phyloP scores from a whole-genome alignment of 1,139 yeast species.

The Magnusiomyces paraingens region DNA sequence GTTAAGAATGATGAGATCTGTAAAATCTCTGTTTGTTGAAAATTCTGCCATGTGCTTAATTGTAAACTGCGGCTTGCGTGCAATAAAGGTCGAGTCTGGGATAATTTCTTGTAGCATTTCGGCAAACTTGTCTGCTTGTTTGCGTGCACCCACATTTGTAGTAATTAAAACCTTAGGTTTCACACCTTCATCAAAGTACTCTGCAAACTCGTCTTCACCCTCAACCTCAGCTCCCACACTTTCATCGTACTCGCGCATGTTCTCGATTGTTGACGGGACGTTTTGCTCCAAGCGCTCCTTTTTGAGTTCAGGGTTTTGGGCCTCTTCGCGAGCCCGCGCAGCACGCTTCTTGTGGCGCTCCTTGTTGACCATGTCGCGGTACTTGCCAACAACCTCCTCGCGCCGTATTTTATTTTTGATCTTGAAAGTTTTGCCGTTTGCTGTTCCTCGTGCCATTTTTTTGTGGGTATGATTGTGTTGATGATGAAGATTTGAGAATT shows the following conservation, averaged over 20 bases:
- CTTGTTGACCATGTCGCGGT: conserved; percentile 70
- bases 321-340: conserved; percentile 76
- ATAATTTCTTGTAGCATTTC: conserved; percentile 76
- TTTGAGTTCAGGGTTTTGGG: conserved; percentile 70
- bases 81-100: conserved; percentile 80
- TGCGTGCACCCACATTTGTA: conserved; percentile 79
- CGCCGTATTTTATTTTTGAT: conserved; percentile 61
- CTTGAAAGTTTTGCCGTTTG: conserved; percentile 12
- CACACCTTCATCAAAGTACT: conserved; percentile 51
- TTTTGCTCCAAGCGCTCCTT: conserved; percentile 74
- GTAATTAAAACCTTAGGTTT: conserved; percentile 83
- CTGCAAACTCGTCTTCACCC: conserved; percentile 73
- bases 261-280: conserved; percentile 82
- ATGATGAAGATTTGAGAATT: too few species aligned
- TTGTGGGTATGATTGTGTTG: too few species aligned
- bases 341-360: conserved; percentile 69
- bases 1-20: conserved; percentile 81
- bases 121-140: conserved; percentile 85
- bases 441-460: conserved; percentile 13
- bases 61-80: conserved; percentile 74
- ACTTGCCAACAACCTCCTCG: conserved; percentile 67
- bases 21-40: conserved; percentile 75
- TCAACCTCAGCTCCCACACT: conserved; percentile 69
- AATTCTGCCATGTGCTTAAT: conserved; percentile 82
- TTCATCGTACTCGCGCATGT: conserved; percentile 85